Conservation (phyloP, 768 basidiomycete species). For the Artomyces pyxidatus region DNA sequence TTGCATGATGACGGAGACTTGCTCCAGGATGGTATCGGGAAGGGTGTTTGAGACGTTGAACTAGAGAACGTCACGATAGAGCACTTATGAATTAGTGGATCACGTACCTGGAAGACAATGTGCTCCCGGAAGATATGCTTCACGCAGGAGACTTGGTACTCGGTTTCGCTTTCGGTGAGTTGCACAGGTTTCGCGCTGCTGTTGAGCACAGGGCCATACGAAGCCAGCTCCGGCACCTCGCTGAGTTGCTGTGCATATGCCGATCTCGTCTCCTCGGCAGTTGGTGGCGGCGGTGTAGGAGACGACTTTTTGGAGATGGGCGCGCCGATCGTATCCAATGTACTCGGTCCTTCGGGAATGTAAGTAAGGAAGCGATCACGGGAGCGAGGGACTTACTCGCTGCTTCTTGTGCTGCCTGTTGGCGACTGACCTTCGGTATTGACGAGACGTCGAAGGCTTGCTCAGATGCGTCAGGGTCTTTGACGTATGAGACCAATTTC, state of each 20-base stretch:
- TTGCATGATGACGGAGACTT: slow-evolving; percentile 90
- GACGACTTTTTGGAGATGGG: slow-evolving; percentile 52
- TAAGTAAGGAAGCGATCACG: neutral
- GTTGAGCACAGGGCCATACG: slow-evolving; percentile 82
- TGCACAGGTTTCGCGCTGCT: slow-evolving; percentile 73
- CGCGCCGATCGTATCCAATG: slow-evolving; percentile 76
- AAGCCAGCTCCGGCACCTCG: slow-evolving; percentile 77
- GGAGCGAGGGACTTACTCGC: slow-evolving; percentile 53
- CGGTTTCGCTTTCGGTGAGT: slow-evolving; percentile 94
- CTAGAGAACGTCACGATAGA: slow-evolving; percentile 31
- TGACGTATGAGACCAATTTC: slow-evolving; percentile 90
- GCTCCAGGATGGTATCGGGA: slow-evolving; percentile 89
- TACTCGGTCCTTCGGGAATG: slow-evolving; percentile 57
- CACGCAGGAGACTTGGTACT: slow-evolving; percentile 94
- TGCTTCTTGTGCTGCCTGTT: slow-evolving; percentile 83
- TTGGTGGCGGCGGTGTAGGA: slow-evolving; percentile 62
- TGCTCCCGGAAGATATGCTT: slow-evolving; percentile 97
- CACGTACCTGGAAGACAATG: slow-evolving; percentile 87
- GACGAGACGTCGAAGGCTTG: slow-evolving; percentile 77
- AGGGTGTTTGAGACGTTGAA: slow-evolving; percentile 98
- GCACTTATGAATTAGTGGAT: neutral
- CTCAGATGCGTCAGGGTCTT: slow-evolving; percentile 61
- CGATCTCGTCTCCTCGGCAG: slow-evolving; percentile 83
- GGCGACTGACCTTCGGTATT: slow-evolving; percentile 91
- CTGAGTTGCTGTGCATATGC: slow-evolving; percentile 80